These are phyloP conservation scores for Daldinia bambusicola DNA, from an alignment of 495 filamentous ascomycete species.

Conservation along the genomic window DNA sequence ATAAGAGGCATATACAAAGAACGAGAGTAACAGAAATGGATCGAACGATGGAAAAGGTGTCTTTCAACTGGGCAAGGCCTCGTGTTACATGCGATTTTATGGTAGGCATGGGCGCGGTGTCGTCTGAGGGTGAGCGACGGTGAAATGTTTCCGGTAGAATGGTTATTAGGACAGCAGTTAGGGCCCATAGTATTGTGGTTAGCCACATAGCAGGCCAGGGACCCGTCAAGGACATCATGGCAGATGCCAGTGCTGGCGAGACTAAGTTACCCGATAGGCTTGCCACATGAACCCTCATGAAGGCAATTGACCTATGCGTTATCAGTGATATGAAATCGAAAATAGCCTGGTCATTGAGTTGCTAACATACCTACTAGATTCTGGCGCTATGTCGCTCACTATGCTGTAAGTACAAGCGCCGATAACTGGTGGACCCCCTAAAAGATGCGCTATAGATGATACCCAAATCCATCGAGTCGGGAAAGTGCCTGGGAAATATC, in stretches of 20 bases:
- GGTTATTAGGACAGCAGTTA: constrained; percentile 47
- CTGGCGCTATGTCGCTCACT: constrained; percentile 66
- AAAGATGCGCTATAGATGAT: constrained; percentile 60
- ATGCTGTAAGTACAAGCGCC: constrained; percentile 65
- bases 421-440: constrained; percentile 64
- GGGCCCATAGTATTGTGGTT: constrained; percentile 32
- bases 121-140: neutral
- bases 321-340: constrained; percentile 14
- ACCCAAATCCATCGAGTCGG: constrained; percentile 64
- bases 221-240: constrained; percentile 65
- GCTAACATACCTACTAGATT: constrained; percentile 59
- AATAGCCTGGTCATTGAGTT: neutral
- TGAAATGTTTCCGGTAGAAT: constrained; percentile 61
- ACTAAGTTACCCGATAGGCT: constrained; percentile 62
- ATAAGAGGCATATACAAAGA: constrained; percentile 40
- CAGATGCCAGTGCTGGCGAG: constrained; percentile 63
- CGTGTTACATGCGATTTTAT: constrained; percentile 30
- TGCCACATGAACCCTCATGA: constrained; percentile 62
- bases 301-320: constrained; percentile 57
- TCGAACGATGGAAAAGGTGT: constrained; percentile 35
- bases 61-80: constrained; percentile 34
- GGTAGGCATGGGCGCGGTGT: constrained; percentile 1
- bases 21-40: constrained; percentile 39
- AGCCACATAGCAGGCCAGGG: constrained; percentile 66
- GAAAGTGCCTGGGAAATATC: constrained; percentile 55